phyloP scores from a whole-genome alignment of 805 yeast genomes.

The Schwanniomyces sp. region DNA sequence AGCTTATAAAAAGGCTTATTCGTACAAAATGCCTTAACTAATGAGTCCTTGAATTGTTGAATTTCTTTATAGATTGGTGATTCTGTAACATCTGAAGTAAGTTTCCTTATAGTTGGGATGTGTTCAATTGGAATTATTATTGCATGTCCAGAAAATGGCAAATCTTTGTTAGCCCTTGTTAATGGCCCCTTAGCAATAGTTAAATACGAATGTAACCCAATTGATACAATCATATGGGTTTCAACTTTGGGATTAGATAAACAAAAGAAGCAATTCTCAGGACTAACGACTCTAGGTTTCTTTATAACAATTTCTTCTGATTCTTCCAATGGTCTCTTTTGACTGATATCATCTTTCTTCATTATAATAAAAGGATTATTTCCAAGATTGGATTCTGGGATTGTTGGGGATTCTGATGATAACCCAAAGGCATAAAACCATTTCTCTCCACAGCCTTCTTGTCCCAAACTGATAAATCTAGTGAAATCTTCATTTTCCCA shows the following conservation, averaged over 20 bases:
- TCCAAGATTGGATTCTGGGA: conserved; percentile 7
- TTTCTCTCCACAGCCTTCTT: conserved; percentile 50
- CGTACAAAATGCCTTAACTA: conserved; percentile 48
- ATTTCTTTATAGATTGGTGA: conserved; percentile 44
- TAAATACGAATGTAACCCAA: conserved; percentile 64
- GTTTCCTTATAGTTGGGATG: conserved; percentile 37
- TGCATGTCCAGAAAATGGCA: conserved; percentile 77
- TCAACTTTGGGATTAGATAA: conserved; percentile 76
- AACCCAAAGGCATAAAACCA: conserved; percentile 76
- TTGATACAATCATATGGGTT: conserved; percentile 76
- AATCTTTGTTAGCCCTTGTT: conserved; percentile 46
- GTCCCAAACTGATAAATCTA: conserved; percentile 65
- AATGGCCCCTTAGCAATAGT: conserved; percentile 88
- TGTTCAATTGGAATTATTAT: conserved; percentile 80
- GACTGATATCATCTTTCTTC: conserved; percentile 1
- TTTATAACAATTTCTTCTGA: conserved; percentile 16
- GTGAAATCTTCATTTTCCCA: conserved; percentile 54
- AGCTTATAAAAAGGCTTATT: conserved; percentile 44
- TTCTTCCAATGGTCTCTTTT: conserved; percentile 9
- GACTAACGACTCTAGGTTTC: conserved; percentile 46
- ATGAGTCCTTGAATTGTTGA: conserved; percentile 42
- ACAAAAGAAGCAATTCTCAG: conserved; percentile 77
- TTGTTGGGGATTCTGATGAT: conserved; percentile 8
- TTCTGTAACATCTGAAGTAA: conserved; percentile 22
- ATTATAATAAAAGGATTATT: conserved; percentile 25